These are phyloP conservation scores for Kazachstania viticola DNA, from an alignment of 805 yeast genomes.

Conservation along the genomic window DNA sequence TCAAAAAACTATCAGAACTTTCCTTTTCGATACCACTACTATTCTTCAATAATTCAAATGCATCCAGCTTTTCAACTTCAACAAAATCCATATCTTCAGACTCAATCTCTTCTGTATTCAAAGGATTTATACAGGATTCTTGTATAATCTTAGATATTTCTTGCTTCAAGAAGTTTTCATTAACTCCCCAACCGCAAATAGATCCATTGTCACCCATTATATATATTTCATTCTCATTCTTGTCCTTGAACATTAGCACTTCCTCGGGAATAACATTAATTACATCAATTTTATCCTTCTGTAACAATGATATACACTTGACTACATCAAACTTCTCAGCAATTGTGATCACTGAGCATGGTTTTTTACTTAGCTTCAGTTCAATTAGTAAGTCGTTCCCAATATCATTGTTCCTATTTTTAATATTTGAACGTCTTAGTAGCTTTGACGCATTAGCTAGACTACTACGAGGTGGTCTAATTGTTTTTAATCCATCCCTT, in stretches of 20 bases:
- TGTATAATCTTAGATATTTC: neutral
- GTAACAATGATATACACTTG: neutral
- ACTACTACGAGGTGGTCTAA: too few species aligned
- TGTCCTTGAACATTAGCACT: neutral
- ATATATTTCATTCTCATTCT: neutral
- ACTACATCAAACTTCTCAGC: neutral
- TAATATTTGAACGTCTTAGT: too few species aligned
- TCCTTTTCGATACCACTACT: constrained; percentile 1
- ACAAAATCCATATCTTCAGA: constrained; percentile 82
- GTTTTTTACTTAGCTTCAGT: too few species aligned
- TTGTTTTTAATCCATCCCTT: too few species aligned
- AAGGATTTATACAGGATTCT: constrained; percentile 34
- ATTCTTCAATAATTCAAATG: constrained; percentile 4
- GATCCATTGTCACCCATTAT: neutral
- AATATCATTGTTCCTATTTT: too few species aligned
- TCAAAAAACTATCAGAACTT: constrained; percentile 33
- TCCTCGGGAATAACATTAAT: neutral
- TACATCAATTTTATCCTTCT: neutral
- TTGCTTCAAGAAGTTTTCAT: neutral
- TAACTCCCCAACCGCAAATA: neutral
- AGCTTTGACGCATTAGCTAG: too few species aligned
- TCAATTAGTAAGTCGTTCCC: too few species aligned
- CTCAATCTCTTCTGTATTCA: constrained; percentile 38
- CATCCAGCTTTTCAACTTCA: constrained; percentile 26
- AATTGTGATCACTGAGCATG: neutral